Evolutionary conservation across 805 yeast genomes (phyloP).

Genomic region (Lachancea thermotolerans): DNA sequence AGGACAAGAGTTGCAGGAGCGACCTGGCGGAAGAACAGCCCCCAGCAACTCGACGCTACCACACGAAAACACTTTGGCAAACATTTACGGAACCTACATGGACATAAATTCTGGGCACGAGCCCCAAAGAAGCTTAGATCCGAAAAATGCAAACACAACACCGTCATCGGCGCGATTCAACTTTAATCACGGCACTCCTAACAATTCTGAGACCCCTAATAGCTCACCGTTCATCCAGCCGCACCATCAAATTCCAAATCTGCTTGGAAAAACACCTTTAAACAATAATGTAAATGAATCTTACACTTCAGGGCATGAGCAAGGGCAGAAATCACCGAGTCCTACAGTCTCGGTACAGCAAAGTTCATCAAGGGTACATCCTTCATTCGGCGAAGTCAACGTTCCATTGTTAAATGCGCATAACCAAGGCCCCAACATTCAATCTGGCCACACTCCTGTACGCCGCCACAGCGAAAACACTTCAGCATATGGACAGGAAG

Average conservation of each 20-base stretch:
- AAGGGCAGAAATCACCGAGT: constrained; percentile 4
- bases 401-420: background rate
- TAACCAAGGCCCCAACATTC: background rate
- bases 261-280: constrained; percentile 19
- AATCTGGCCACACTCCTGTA: background rate
- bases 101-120: background rate
- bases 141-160: constrained; percentile 9
- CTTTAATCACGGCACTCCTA: constrained; percentile 1
- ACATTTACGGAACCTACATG: constrained; percentile 6
- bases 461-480: background rate
- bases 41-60: background rate
- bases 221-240: constrained; percentile 13
- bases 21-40: background rate
- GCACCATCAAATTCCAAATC: constrained; percentile 15
- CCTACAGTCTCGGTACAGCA: background rate
- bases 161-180: background rate
- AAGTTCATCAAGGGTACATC: background rate
- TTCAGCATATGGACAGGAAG: background rate
- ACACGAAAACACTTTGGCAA: constrained; percentile 4
- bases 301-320: background rate
- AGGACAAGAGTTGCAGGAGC: background rate
- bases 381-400: background rate
- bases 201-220: constrained; percentile 5
- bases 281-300: constrained; percentile 2
- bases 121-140: constrained; percentile 17